Evolutionary conservation across 768 basidiomycete genomes (phyloP), one percentile per base, ranked within the genome.

Genomic region (Pisolithus microcarpus): DNA sequence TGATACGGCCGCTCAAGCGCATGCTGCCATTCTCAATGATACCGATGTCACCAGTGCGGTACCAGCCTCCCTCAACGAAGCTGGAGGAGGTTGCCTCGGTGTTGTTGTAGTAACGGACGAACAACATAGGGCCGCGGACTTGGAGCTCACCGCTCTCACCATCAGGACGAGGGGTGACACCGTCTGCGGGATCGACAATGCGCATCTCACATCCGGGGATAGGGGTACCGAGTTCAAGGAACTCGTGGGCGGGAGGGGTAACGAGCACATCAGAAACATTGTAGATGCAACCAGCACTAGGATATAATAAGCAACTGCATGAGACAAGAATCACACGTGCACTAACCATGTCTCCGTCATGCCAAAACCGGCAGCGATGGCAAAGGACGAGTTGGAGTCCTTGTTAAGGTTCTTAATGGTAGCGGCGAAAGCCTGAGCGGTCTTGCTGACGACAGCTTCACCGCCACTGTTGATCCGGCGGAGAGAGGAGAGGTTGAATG

Each of bases 11-110:
- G 45, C 69, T 60, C n/a, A 74, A 57, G 37, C 62, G 64, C 49
- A 76, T 61, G 49, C 61, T 63, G 3, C 67, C 65, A 7, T 63
- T 59, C 38, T 62, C 53, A 10, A 77, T 57, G 34, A 66, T 59
- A 3, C 73, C 78, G 6, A 76, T 62, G 55, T 84, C 82, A 1
- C 82, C 81, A 15, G 80, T 81, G 56, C 73, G 75, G 63, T 78
- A 77, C 81, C 81, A 84, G 5, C 76, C 70, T 18, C 74, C 77
- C 7, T 62, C 54, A 0, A 71, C 69, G 54, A 83, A 76, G 28
- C 75, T 71, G 26, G 73, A 68, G 5, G 53, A 51, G 5, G 79
- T 82, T 0, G 79, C 77, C 48, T 70, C 59, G 10, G 61, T 53
- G 58, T 81, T 79, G 57, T 68, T 71, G 65, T 71, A 73, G 56